phyloP scores from a whole-genome alignment of 257 asterid genomes.

The Nicotiana tomentosiformis region DNA sequence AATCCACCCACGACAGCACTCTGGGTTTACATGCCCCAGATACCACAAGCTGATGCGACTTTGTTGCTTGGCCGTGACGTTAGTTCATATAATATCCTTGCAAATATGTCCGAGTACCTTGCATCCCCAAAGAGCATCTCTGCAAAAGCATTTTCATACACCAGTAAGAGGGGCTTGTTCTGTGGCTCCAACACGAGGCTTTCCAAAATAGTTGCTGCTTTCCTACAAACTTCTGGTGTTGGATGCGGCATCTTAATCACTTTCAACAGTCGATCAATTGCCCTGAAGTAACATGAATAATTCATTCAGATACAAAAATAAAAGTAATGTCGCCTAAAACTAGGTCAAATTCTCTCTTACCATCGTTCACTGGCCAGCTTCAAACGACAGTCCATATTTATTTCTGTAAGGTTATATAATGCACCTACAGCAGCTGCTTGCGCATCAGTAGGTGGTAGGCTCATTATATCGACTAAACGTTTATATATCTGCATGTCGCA shows the following conservation, averaged over 20 bases:
- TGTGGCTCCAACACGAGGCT: slow-evolving; percentile 93
- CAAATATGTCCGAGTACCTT: slow-evolving; percentile 73
- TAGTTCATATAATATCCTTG: slow-evolving; percentile 78
- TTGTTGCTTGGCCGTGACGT: slow-evolving; percentile 75
- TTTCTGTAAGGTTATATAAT: slow-evolving; percentile 83
- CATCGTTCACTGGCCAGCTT: slow-evolving; percentile 95
- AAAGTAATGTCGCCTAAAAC: neutral
- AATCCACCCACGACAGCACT: neutral
- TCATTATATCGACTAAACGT: slow-evolving; percentile 80
- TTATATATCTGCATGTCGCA: slow-evolving; percentile 54
- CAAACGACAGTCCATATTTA: slow-evolving; percentile 86
- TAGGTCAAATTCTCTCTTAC: slow-evolving; percentile 26
- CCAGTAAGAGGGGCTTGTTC: slow-evolving; percentile 70
- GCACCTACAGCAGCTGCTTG: slow-evolving; percentile 99
- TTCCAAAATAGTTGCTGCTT: slow-evolving; percentile 87
- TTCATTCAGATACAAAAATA: neutral
- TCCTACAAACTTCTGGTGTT: slow-evolving; percentile 89
- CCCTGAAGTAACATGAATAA: slow-evolving; percentile 46
- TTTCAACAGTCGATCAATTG: slow-evolving; percentile 79
- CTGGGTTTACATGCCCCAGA: slow-evolving; percentile 82
- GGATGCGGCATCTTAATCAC: slow-evolving; percentile 82
- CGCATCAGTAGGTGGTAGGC: slow-evolving; percentile 81
- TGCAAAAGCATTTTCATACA: slow-evolving; percentile 77
- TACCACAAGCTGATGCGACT: slow-evolving; percentile 76
- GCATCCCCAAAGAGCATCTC: slow-evolving; percentile 82